Conservation (phyloP, 2,329 filamentous ascomycete species). For the Colletotrichum horii region DNA sequence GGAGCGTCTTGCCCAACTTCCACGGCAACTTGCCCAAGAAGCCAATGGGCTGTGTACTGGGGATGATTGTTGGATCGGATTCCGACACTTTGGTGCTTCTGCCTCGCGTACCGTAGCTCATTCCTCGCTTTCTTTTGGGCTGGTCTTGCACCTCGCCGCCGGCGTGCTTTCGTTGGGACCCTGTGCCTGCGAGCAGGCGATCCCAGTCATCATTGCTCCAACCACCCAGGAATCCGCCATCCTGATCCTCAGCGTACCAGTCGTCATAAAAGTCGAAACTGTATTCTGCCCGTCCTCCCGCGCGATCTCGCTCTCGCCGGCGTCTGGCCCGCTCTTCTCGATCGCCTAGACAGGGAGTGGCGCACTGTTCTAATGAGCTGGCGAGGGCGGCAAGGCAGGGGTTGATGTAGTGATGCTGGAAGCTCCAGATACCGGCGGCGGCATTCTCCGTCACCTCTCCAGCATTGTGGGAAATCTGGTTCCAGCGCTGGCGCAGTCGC, state of each 20-base stretch:
- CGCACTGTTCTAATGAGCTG: slow-evolving; percentile 74
- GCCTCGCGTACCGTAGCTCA: slow-evolving; percentile 85
- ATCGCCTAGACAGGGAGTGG: slow-evolving; percentile 72
- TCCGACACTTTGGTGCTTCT: slow-evolving; percentile 43
- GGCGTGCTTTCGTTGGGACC: slow-evolving; percentile 43
- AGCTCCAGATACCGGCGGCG: slow-evolving; percentile 89
- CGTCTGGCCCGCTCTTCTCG: slow-evolving; percentile 77
- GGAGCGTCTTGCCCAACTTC: slow-evolving; percentile 79
- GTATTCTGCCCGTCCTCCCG: slow-evolving; percentile 72
- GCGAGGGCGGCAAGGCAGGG: slow-evolving; percentile 77
- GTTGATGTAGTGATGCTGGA: slow-evolving; percentile 83
- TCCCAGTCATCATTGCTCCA: slow-evolving; percentile 90
- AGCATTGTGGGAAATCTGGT: slow-evolving; percentile 88
- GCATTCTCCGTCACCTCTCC: slow-evolving; percentile 90
- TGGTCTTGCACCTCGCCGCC: slow-evolving; percentile 58
- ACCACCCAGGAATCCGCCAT: slow-evolving; percentile 62
- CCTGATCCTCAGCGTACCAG: slow-evolving; percentile 74
- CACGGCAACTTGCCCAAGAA: slow-evolving; percentile 86
- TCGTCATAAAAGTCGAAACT: slow-evolving; percentile 98
- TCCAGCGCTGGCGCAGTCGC: slow-evolving; percentile 90
- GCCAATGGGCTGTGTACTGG: slow-evolving; percentile 82
- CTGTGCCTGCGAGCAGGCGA: slow-evolving; percentile 75
- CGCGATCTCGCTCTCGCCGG: slow-evolving; percentile 65
- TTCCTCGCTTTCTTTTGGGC: slow-evolving; percentile 76
- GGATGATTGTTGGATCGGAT: slow-evolving; percentile 89